Percentiles rank a stretch among this genome's conserved stretches.
Evolutionary conservation across 495 filamentous ascomycete species (phyloP).

Genomic region (Talaromyces stipitatus): DNA sequence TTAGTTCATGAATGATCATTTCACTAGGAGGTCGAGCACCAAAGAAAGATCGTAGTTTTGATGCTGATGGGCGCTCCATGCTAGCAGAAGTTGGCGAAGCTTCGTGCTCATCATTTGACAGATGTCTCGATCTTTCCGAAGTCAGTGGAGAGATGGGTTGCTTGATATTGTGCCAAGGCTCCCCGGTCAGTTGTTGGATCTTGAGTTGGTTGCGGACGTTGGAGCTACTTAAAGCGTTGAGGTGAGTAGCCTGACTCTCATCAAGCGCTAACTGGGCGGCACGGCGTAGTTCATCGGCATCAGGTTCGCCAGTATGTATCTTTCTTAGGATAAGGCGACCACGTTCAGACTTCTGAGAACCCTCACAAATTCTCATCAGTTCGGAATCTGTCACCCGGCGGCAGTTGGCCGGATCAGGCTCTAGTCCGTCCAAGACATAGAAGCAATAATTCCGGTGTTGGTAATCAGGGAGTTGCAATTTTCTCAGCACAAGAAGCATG

Average conservation of each 20-base stretch:
- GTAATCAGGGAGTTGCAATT: slow-evolving; percentile 68
- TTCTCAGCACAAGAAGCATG: slow-evolving; percentile 74
- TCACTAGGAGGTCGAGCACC: slow-evolving; percentile 91
- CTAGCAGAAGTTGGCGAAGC: slow-evolving; percentile 32
- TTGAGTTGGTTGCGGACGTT: slow-evolving; percentile 64
- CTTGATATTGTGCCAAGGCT: slow-evolving; percentile 72
- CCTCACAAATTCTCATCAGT: slow-evolving; percentile 70
- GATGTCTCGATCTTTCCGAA: slow-evolving; percentile 53
- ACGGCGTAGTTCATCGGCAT: slow-evolving; percentile 67
- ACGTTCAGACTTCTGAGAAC: slow-evolving; percentile 58
- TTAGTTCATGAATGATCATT: slow-evolving; percentile 91
- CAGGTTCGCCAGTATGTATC: slow-evolving; percentile 79
- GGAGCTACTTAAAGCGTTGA: slow-evolving; percentile 53
- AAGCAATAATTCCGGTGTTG: slow-evolving; percentile 77
- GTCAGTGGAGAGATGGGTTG: slow-evolving; percentile 76
- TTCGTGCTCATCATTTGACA: slow-evolving; percentile 49
- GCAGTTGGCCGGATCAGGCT: slow-evolving; percentile 69
- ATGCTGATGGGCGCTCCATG: slow-evolving; percentile 39
- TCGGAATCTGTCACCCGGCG: slow-evolving; percentile 76
- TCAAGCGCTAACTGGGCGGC: slow-evolving; percentile 79
- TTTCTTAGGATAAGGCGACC: slow-evolving; percentile 85
- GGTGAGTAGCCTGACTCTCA: slow-evolving; percentile 67
- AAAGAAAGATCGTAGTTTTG: slow-evolving; percentile 70
- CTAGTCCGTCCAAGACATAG: slow-evolving; percentile 73
- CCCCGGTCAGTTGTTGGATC: slow-evolving; percentile 75